These are phyloP conservation scores for Phycomyces nitens DNA, from an alignment of 192 early-diverging fungal species.

Conservation along the genomic window DNA sequence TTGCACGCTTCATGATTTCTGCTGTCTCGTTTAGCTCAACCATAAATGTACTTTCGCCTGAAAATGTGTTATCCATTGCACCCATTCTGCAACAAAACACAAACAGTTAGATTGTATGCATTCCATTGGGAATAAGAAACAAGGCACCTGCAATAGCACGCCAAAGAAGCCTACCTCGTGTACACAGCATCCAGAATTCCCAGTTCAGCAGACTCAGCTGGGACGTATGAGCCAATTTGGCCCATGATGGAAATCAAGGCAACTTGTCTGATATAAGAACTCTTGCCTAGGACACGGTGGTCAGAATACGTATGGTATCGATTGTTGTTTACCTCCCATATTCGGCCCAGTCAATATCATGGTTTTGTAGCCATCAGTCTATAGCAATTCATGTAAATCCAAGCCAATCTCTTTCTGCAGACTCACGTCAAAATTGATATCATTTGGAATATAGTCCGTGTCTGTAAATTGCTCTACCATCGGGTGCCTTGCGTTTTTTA, in stretches of 20 bases:
- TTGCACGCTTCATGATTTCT: conserved; percentile 88
- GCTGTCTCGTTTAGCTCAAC: conserved; percentile 92
- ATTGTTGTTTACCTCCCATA: conserved; percentile 93
- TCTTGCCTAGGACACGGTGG: conserved; percentile 82
- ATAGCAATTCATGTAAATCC: conserved; percentile 10
- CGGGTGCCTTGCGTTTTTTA: conserved; percentile 65
- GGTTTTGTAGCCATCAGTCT: conserved; percentile 22
- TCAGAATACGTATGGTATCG: too few relatives aligned
- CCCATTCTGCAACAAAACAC: conserved; percentile 96
- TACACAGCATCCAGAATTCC: conserved; percentile 70
- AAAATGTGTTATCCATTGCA: conserved; percentile 93
- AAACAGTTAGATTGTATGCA: conserved; percentile 76
- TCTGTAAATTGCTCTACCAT: conserved; percentile 61
- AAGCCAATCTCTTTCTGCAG: conserved; percentile 15
- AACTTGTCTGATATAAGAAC: conserved; percentile 66
- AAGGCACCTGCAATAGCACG: not conserved
- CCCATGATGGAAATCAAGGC: conserved; percentile 60
- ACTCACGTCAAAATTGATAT: conserved; percentile 42
- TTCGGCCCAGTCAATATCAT: conserved; percentile 96
- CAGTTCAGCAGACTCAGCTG: conserved; percentile 57
- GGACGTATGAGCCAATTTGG: conserved; percentile 74
- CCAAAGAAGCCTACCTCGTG: conserved; percentile 70
- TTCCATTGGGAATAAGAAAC: not conserved
- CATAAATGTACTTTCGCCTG: conserved; percentile 97
- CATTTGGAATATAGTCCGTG: conserved; percentile 58